Base-by-base conservation (phyloP, 225 moss, liverwort and hornwort genomes). In the Polytrichum commune region DNA sequence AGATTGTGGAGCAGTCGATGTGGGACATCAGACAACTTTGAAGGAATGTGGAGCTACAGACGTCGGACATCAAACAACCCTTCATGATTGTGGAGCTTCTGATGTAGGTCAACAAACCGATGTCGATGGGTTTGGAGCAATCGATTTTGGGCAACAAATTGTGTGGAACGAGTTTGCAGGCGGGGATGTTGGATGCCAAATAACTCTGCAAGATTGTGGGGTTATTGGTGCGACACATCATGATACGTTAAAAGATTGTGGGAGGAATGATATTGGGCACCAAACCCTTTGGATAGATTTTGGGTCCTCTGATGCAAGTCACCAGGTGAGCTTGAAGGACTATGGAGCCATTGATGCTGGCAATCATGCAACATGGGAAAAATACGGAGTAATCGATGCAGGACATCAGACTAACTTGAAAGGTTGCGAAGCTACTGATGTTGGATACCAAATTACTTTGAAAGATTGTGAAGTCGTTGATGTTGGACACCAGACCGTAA, bases 111-210 rank as follows among this genome's bases (percentile, higher is more conserved):
- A 64, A n/a, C 54, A 38, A 19, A 33, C 33, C 0, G 29, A 10
- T 27, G 18, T 55, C 18, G 29, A 69, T 10, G 19, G n/a, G 6
- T 71, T 7, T 30, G 70, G 18, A 30, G 25, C 53, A n/a, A 25
- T 25, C 27, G 68, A 55, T 68, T 53, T 27, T 8, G 68, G 68
- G 13, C 23, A 68, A 13, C 54, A 68, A 27, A 54, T 68, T 18
- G 18, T 25, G 19, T 1, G n/a, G 32, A 55, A 38, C 69, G 65
- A 55, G 18, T 73, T 54, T 23, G 24, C 54, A 5, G 65, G 58
- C 27, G 25, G 1, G 19, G 68, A 73, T 19, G 56, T 64, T 53
- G 73, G 68, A 18, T 53, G 66, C 26, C 75, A 72, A 62, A 72
- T 33, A 27, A 26, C 55, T 10, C 18, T 13, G 4, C 38, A 73